Conservation (phyloP, 768 basidiomycete species). For the Termitomyces sp. region DNA sequence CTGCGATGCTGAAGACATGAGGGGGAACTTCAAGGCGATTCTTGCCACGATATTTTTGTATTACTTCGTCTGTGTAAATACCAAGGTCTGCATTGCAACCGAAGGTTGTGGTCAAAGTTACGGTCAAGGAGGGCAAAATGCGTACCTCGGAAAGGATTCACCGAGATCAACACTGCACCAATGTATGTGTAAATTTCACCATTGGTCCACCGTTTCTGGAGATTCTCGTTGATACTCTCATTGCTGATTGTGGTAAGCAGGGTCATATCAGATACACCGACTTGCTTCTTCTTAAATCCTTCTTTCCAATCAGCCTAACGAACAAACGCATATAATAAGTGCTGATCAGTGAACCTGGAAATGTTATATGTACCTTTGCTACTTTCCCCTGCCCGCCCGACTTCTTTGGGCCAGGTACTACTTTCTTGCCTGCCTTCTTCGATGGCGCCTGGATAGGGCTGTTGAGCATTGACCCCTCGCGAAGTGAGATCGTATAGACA, state of each 20-base stretch:
- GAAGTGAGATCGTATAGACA: neutral
- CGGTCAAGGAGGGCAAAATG: neutral
- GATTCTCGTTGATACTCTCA: constrained; percentile 95
- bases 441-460: constrained; percentile 61
- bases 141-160: constrained; percentile 94
- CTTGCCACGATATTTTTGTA: constrained; percentile 89
- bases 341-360: neutral
- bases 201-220: constrained; percentile 94
- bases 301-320: constrained; percentile 97
- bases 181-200: constrained; percentile 99
- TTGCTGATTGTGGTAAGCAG: constrained; percentile 95
- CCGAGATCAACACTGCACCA: constrained; percentile 97
- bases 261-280: constrained; percentile 99
- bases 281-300: constrained; percentile 99
- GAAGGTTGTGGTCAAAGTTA: constrained; percentile 6
- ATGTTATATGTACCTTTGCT: constrained; percentile 56
- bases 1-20: constrained; percentile 97
- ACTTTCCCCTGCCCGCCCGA: constrained; percentile 57
- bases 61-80: constrained; percentile 90
- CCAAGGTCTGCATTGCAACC: constrained; percentile 69
- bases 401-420: constrained; percentile 60
- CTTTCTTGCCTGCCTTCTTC: constrained; percentile 90
- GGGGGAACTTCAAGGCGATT: constrained; percentile 97
- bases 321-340: constrained; percentile 9
- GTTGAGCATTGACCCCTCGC: neutral